Percentiles rank a stretch among this genome's conserved stretches.
These are phyloP conservation scores for Metrosideros polymorpha DNA, from an alignment of 441 rosid genomes.

Conservation along the genomic window DNA sequence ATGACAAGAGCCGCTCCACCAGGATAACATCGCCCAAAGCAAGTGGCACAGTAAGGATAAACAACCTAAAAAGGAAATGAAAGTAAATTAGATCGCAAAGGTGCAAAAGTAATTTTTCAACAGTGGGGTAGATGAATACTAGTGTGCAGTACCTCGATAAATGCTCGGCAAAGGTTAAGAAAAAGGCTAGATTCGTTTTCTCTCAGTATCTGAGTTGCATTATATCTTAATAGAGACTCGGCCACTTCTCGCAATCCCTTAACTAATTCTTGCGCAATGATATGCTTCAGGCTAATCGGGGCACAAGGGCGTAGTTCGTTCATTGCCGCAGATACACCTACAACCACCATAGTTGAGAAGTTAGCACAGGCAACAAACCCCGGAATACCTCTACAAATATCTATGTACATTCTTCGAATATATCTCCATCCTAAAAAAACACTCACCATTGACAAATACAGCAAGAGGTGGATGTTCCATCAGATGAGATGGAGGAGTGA, in stretches of 20 bases:
- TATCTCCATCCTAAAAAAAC: not conserved
- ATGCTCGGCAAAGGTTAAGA: conserved; percentile 83
- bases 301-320: conserved; percentile 92
- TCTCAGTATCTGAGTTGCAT: conserved; percentile 83
- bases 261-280: conserved; percentile 68
- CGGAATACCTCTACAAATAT: not conserved
- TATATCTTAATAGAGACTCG: conserved; percentile 74
- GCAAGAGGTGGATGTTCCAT: conserved; percentile 99
- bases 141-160: conserved; percentile 48
- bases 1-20: conserved; percentile 61
- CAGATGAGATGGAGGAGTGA: conserved; percentile 80
- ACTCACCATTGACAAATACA: conserved; percentile 78
- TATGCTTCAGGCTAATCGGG: conserved; percentile 64
- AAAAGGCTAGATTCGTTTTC: conserved; percentile 81
- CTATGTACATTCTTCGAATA: not conserved
- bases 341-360: conserved; percentile 6
- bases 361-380: not conserved
- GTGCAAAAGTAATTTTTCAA: not conserved
- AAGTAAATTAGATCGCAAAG: not conserved
- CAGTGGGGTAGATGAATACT: not conserved
- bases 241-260: conserved; percentile 78
- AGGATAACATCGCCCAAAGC: conserved; percentile 91
- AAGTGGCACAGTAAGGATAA: conserved; percentile 71
- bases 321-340: conserved; percentile 92
- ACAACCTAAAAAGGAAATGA: conserved; percentile 40